Conservation (phyloP, 352 stramenopile species). For the Blastocystis sp. region DNA sequence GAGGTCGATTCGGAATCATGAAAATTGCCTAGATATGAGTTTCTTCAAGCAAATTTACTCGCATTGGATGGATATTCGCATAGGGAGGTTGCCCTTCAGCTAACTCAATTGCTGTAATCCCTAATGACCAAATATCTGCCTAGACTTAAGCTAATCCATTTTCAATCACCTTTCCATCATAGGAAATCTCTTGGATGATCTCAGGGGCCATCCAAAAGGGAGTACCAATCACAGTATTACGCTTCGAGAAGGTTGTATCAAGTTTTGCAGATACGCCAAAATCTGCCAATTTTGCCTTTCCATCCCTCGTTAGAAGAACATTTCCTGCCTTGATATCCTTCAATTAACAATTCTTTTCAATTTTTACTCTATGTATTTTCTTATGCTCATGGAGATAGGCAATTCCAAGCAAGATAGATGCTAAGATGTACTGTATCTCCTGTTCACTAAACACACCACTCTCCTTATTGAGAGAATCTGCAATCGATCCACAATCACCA, state of each 20-base stretch:
- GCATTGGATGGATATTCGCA: constrained; percentile 92
- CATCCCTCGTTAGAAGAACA: constrained; percentile 71
- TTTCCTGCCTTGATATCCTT: constrained; percentile 72
- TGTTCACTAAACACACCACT: constrained; percentile 56
- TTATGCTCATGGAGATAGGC: constrained; percentile 70
- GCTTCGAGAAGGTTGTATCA: constrained; percentile 93
- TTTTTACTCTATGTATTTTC: constrained; percentile 70
- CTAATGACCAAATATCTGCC: constrained; percentile 95
- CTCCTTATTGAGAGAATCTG: constrained; percentile 68
- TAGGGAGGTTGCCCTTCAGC: constrained; percentile 91
- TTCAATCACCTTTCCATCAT: constrained; percentile 84
- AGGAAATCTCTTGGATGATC: constrained; percentile 84
- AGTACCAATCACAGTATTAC: constrained; percentile 92
- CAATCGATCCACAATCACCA: constrained; percentile 67
- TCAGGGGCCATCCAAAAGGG: constrained; percentile 88
- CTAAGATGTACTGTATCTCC: constrained; percentile 66
- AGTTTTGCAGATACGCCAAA: constrained; percentile 85
- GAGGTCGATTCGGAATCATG: constrained; percentile 91
- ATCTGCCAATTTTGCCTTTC: constrained; percentile 71
- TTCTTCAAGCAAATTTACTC: constrained; percentile 68
- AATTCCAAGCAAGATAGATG: constrained; percentile 70
- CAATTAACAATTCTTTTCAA: not conserved
- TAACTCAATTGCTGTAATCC: constrained; percentile 97
- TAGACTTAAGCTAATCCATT: constrained; percentile 26
- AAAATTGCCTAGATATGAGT: constrained; percentile 83